Evolutionary conservation across 768 basidiomycete species (phyloP).

Genomic region (Mycena vitilis): DNA sequence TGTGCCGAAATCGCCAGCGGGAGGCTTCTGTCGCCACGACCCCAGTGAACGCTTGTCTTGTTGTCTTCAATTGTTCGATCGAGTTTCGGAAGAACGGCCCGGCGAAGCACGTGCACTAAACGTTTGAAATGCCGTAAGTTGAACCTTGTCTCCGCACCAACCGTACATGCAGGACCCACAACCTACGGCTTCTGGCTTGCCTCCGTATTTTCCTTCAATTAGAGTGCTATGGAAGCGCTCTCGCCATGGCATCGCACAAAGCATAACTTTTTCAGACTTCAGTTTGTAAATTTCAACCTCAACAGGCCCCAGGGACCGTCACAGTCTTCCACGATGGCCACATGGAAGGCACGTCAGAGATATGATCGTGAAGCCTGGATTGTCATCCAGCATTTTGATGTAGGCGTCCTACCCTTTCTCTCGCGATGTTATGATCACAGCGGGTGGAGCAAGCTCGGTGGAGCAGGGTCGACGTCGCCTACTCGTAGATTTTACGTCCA

Average conservation of each 20-base stretch:
- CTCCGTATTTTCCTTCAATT: not conserved
- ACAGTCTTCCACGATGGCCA: not conserved
- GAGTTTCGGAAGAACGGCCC: conserved; percentile 22
- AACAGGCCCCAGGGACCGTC: no score
- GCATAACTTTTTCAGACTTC: no score
- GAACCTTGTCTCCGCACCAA: not conserved
- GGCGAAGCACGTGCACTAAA: not conserved
- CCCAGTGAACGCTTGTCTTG: not conserved
- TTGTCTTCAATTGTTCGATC: conserved; percentile 31
- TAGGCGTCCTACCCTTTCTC: no score
- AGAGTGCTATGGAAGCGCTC: not conserved
- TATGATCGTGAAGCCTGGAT: no score
- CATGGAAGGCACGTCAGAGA: no score
- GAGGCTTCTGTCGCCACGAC: not conserved
- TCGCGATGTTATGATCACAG: not conserved
- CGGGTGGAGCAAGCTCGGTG: not conserved
- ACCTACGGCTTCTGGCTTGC: not conserved
- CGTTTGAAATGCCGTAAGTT: not conserved
- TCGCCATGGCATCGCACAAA: no score
- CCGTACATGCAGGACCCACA: not conserved
- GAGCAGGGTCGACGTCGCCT: not conserved
- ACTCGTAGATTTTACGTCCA: no score
- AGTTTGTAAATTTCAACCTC: no score
- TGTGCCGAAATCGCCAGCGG: not conserved
- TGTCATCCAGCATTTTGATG: no score